Conservation (phyloP, 805 yeast genomes). For the Candida easanensis region DNA sequence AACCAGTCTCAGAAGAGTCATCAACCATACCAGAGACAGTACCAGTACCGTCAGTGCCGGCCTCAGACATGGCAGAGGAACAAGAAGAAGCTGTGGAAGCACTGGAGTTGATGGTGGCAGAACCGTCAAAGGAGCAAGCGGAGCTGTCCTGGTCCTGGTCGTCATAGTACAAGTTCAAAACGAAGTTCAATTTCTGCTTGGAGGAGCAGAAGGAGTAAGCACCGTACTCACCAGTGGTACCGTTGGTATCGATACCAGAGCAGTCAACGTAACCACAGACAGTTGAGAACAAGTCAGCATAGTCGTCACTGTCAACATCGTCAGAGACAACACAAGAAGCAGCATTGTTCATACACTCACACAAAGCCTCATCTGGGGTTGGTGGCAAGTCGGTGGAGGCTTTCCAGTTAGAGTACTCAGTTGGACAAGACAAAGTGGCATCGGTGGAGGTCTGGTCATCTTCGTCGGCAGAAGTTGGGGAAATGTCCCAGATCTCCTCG, state of each 20-base stretch:
- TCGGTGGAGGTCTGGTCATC: constrained; percentile 38
- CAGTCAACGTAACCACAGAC: constrained; percentile 61
- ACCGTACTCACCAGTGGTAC: constrained; percentile 67
- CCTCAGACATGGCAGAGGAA: constrained; percentile 54
- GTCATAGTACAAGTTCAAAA: constrained; percentile 68
- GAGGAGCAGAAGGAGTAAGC: constrained; percentile 68
- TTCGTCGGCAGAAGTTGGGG: constrained; percentile 49
- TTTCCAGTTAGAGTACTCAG: constrained; percentile 53
- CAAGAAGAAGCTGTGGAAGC: constrained; percentile 54
- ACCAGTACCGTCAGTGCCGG: constrained; percentile 72
- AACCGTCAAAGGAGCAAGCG: constrained; percentile 70
- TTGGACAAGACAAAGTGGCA: constrained; percentile 60
- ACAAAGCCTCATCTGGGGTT: constrained; percentile 62
- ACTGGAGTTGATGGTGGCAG: constrained; percentile 49
- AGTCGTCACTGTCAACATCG: constrained; percentile 52
- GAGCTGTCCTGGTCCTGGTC: constrained; percentile 39
- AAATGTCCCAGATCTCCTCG: constrained; percentile 49
- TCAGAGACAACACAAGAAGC: constrained; percentile 58
- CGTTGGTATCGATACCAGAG: constrained; percentile 58
- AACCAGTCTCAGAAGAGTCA: constrained; percentile 23
- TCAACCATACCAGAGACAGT: constrained; percentile 38
- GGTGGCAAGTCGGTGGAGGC: constrained; percentile 75
- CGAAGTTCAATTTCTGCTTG: constrained; percentile 62
- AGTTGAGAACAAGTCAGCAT: constrained; percentile 52
- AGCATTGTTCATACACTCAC: constrained; percentile 60